Conservation (phyloP, 805 yeast species). For the Candida jianshihensis region DNA sequence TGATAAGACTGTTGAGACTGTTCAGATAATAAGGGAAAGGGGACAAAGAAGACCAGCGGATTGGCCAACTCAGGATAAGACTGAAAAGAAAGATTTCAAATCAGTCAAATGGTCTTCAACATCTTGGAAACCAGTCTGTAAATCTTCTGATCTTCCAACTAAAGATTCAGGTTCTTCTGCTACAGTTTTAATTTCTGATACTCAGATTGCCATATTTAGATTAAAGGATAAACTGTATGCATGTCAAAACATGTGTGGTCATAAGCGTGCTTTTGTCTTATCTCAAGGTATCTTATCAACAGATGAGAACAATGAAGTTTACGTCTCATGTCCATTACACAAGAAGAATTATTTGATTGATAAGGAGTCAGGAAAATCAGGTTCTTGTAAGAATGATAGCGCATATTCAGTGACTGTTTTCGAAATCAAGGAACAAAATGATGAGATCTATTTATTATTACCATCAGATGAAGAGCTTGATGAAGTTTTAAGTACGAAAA, state of each 20-base stretch:
- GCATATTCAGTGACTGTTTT: slow-evolving; percentile 28
- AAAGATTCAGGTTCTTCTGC: slow-evolving; percentile 27
- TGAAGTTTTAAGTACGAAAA: slow-evolving; percentile 26
- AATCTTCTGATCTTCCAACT: slow-evolving; percentile 21
- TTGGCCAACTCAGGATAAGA: slow-evolving; percentile 25
- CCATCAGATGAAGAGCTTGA: slow-evolving; percentile 29
- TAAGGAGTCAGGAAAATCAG: slow-evolving; percentile 16
- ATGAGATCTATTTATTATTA: slow-evolving; percentile 23
- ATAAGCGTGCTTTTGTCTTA: slow-evolving; percentile 31
- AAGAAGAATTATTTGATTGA: slow-evolving; percentile 27
- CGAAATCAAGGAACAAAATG: slow-evolving; percentile 27
- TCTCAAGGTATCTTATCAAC: slow-evolving; percentile 28
- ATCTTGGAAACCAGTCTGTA: slow-evolving; percentile 24
- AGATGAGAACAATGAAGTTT: slow-evolving; percentile 25
- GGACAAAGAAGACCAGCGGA: slow-evolving; percentile 32
- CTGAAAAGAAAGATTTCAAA: slow-evolving; percentile 21
- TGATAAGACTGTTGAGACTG: slow-evolving; percentile 22
- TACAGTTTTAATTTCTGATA: slow-evolving; percentile 27
- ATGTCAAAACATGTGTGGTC: slow-evolving; percentile 36
- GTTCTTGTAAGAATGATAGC: slow-evolving; percentile 26
- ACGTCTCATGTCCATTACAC: slow-evolving; percentile 32
- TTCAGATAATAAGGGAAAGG: slow-evolving; percentile 29
- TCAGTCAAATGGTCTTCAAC: slow-evolving; percentile 27
- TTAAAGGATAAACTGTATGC: slow-evolving; percentile 27
- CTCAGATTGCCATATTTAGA: slow-evolving; percentile 31